Conservation (phyloP, 2,329 filamentous ascomycete genomes). For the Alternaria brassicae region DNA sequence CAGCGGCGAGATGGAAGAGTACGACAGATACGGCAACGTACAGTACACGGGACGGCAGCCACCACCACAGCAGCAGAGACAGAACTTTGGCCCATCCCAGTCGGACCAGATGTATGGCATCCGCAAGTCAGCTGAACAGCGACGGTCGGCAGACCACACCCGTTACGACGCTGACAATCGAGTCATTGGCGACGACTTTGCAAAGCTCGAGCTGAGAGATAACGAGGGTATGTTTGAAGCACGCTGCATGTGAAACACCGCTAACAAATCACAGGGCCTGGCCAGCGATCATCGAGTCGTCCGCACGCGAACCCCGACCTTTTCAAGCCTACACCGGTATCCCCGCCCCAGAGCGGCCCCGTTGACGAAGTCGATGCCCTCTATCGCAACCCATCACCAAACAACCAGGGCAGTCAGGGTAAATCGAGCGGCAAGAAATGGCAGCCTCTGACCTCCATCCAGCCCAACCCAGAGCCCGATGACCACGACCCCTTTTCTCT, state of each 20-base stretch:
- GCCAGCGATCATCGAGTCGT: constrained; percentile 64
- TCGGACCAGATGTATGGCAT: constrained; percentile 52
- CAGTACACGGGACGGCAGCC: constrained; percentile 21
- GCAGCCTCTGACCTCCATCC: constrained; percentile 88
- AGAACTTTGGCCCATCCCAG: constrained; percentile 50
- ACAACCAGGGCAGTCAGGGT: constrained; percentile 35
- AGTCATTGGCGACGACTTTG: constrained; percentile 88
- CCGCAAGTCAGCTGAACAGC: constrained; percentile 51
- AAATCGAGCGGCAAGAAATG: constrained; percentile 85
- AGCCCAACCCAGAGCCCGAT: constrained; percentile 79
- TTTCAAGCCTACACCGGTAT: constrained; percentile 72
- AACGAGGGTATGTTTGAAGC: constrained; percentile 59
- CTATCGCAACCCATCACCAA: constrained; percentile 63
- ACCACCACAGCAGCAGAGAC: constrained; percentile 46
- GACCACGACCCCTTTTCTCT: constrained; percentile 96
- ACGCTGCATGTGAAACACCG: background rate
- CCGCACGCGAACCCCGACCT: constrained; percentile 78
- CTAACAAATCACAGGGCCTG: constrained; percentile 52
- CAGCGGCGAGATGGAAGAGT: constrained; percentile 72
- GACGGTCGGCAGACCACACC: constrained; percentile 83
- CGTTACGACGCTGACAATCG: constrained; percentile 95
- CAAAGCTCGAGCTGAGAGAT: constrained; percentile 67
- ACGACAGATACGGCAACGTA: constrained; percentile 62
- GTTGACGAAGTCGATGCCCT: constrained; percentile 80
- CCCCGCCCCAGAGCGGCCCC: constrained; percentile 63